Evolutionary conservation across 306 rosid genomes (phyloP).

Genomic region (Corylus americana): DNA sequence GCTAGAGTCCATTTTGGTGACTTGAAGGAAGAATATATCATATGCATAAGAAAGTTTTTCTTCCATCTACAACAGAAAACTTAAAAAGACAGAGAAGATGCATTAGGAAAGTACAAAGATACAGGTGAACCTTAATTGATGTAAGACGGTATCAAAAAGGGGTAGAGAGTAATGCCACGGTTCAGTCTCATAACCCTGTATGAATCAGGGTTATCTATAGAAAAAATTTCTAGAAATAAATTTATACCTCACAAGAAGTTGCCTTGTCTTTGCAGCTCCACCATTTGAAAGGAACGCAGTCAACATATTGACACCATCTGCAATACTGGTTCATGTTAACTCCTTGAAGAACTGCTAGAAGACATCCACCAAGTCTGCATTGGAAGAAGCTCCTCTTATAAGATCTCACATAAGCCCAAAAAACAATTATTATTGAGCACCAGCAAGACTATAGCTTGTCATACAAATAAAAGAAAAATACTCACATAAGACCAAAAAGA

Average conservation of each 20-base stretch:
- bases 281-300: slow-evolving; percentile 67
- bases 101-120: not conserved
- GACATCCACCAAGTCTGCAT: slow-evolving; percentile 76
- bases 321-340: slow-evolving; percentile 76
- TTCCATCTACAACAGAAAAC: not conserved
- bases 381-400: slow-evolving; percentile 30
- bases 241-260: slow-evolving; percentile 72
- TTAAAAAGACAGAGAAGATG: not conserved
- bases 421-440: slow-evolving; percentile 1
- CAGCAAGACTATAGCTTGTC: slow-evolving; percentile 18
- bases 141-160: not conserved
- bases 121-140: not conserved
- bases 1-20: slow-evolving; percentile 3
- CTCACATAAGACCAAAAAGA: slow-evolving; percentile 75
- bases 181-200: not conserved
- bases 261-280: slow-evolving; percentile 73
- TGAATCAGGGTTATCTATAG: not conserved
- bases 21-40: not conserved
- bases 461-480: slow-evolving; percentile 23
- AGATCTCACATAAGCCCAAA: slow-evolving; percentile 32
- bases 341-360: slow-evolving; percentile 62
- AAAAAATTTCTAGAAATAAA: not conserved
- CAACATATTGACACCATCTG: slow-evolving; percentile 72
- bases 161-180: not conserved
- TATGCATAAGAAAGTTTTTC: not conserved